These are phyloP conservation scores for Trichoderma breve DNA, from an alignment of 2,329 filamentous ascomycete genomes.

Conservation along the genomic window DNA sequence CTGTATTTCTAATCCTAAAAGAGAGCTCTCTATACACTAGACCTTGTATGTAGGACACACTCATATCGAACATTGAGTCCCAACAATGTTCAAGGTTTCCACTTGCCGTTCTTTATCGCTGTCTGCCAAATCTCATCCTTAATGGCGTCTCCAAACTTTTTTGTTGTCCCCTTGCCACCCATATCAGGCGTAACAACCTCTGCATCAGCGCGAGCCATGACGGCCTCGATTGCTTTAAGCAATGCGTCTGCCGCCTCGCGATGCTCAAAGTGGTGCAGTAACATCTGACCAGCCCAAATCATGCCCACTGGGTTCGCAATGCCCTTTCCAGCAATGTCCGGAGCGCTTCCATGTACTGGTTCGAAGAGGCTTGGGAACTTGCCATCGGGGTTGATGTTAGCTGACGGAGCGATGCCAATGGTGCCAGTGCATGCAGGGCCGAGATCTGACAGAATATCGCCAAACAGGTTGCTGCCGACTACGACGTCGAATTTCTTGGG, in stretches of 20 bases:
- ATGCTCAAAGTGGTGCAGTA: slow-evolving; percentile 35
- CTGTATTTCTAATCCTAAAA: not conserved
- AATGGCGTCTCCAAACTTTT: slow-evolving; percentile 26
- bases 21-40: not conserved
- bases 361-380: slow-evolving; percentile 57
- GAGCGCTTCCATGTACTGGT: slow-evolving; percentile 69
- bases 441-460: slow-evolving; percentile 69
- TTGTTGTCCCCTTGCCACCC: slow-evolving; percentile 30
- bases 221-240: slow-evolving; percentile 61
- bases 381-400: slow-evolving; percentile 51
- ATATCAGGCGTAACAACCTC: slow-evolving; percentile 34
- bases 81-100: not conserved
- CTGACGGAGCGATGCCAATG: slow-evolving; percentile 70
- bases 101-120: not conserved
- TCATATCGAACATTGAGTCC: not conserved
- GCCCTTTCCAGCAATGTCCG: slow-evolving; percentile 71
- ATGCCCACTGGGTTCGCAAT: slow-evolving; percentile 63
- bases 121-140: slow-evolving; percentile 23
- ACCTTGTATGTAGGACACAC: not conserved
- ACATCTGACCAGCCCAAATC: slow-evolving; percentile 60
- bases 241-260: slow-evolving; percentile 47
- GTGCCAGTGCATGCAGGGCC: slow-evolving; percentile 68
- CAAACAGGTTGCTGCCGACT: slow-evolving; percentile 61
- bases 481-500: slow-evolving; percentile 61
- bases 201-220: slow-evolving; percentile 48